These are phyloP conservation scores for Calendula officinalis DNA, from an alignment of 129 eudicot species.

Conservation along the genomic window DNA sequence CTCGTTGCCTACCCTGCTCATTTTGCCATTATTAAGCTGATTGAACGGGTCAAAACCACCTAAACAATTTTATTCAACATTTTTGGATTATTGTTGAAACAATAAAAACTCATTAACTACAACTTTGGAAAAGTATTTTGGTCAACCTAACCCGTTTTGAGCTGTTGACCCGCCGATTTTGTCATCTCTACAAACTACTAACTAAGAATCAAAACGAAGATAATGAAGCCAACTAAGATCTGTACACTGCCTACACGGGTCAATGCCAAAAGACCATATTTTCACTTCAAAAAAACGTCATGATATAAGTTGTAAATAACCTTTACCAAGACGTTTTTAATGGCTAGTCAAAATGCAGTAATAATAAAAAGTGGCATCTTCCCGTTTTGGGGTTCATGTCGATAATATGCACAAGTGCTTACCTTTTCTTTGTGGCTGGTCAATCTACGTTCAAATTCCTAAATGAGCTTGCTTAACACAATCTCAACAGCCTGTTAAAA, in stretches of 20 bases:
- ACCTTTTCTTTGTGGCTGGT: slow-evolving; percentile 53
- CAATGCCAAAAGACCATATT: not conserved
- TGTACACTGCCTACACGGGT: not conserved
- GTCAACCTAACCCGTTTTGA: not conserved
- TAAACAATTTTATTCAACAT: not conserved
- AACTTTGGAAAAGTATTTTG: not conserved
- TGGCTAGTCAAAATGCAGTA: too few relatives aligned
- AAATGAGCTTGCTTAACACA: slow-evolving; percentile 59
- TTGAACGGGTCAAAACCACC: not conserved
- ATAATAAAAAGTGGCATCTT: too few relatives aligned
- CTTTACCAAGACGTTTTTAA: too few relatives aligned
- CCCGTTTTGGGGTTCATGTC: not conserved
- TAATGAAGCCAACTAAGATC: not conserved
- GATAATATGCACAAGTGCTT: slow-evolving; percentile 15
- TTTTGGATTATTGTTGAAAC: not conserved
- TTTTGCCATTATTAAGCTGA: not conserved
- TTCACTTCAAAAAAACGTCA: not conserved
- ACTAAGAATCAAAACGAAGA: not conserved
- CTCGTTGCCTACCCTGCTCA: not conserved
- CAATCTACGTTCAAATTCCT: slow-evolving; percentile 56
- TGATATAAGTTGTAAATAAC: too few relatives aligned
- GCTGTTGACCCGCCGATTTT: not conserved
- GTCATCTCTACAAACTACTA: not conserved
- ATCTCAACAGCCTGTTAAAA: slow-evolving; percentile 72
- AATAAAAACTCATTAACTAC: not conserved